Evolutionary conservation across 176 grass and related monocot species (phyloP).

Genomic region (Puccinellia tenuiflora): DNA sequence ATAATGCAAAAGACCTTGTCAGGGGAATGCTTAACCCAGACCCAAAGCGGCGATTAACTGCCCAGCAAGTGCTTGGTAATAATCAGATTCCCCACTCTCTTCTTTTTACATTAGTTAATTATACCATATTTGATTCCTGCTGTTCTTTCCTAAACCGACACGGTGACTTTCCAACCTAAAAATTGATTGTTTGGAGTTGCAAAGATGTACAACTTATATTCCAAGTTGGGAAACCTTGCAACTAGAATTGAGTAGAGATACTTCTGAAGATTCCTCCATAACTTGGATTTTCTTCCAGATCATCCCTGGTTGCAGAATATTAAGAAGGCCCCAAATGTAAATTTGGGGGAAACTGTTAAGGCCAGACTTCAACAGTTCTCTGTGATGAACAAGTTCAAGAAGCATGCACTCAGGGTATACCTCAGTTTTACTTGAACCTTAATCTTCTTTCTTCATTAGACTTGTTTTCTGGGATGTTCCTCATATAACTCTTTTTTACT

Average conservation of each 20-base stretch:
- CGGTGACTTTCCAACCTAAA: background rate
- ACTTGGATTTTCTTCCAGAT: constrained; percentile 46
- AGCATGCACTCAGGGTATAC: constrained; percentile 75
- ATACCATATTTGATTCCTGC: background rate
- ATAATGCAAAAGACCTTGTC: constrained; percentile 82
- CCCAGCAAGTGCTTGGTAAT: constrained; percentile 91
- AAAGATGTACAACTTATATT: background rate
- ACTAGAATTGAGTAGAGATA: background rate
- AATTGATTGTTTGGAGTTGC: background rate
- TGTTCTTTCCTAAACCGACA: constrained; percentile 15
- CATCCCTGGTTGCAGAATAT: constrained; percentile 93
- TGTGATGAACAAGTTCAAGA: constrained; percentile 98
- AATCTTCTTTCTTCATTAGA: background rate
- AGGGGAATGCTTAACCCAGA: constrained; percentile 84
- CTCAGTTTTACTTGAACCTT: constrained; percentile 22
- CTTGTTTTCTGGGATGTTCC: constrained; percentile 5
- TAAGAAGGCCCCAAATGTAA: constrained; percentile 95
- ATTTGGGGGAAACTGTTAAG: constrained; percentile 83
- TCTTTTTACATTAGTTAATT: background rate
- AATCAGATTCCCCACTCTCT: background rate
- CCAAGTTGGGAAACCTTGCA: background rate
- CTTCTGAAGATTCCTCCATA: background rate
- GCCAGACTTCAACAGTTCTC: constrained; percentile 94
- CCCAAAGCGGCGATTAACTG: constrained; percentile 57
- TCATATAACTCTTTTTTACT: constrained; percentile 13